These are phyloP conservation scores for Fusarium luffae DNA, from an alignment of 2,329 filamentous ascomycete species.

Conservation along the genomic window DNA sequence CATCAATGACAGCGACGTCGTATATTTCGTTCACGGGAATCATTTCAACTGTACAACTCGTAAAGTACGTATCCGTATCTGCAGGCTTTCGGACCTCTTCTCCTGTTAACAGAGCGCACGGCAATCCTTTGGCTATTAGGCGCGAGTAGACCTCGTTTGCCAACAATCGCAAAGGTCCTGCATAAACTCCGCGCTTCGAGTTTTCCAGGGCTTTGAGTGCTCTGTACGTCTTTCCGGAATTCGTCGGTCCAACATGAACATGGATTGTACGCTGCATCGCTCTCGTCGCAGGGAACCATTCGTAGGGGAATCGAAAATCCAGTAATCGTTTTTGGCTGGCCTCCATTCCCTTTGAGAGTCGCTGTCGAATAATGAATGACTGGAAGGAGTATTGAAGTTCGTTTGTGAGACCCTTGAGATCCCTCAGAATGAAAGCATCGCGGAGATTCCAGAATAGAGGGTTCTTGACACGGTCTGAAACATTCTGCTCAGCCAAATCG, in stretches of 20 bases:
- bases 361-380: constrained; percentile 68
- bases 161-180: constrained; percentile 86
- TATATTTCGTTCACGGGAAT: constrained; percentile 65
- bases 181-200: constrained; percentile 83
- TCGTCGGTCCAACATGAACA: constrained; percentile 95
- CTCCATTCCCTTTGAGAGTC: constrained; percentile 66
- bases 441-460: constrained; percentile 69
- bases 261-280: constrained; percentile 84
- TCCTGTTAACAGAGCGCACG: constrained; percentile 86
- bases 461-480: constrained; percentile 57
- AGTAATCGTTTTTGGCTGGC: constrained; percentile 73
- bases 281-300: constrained; percentile 92
- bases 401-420: constrained; percentile 61
- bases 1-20: constrained; percentile 95
- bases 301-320: constrained; percentile 88
- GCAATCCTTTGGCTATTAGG: constrained; percentile 79
- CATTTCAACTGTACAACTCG: constrained; percentile 96
- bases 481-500: constrained; percentile 54
- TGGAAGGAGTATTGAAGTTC: constrained; percentile 77
- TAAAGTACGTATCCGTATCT: constrained; percentile 67
- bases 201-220: constrained; percentile 86
- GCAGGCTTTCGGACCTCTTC: constrained; percentile 83
- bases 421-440: constrained; percentile 67
- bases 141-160: constrained; percentile 96
- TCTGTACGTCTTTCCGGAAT: constrained; percentile 97